phyloP scores from a whole-genome alignment of 1,139 yeast species.

The Geotrichum citri-aurantii region DNA sequence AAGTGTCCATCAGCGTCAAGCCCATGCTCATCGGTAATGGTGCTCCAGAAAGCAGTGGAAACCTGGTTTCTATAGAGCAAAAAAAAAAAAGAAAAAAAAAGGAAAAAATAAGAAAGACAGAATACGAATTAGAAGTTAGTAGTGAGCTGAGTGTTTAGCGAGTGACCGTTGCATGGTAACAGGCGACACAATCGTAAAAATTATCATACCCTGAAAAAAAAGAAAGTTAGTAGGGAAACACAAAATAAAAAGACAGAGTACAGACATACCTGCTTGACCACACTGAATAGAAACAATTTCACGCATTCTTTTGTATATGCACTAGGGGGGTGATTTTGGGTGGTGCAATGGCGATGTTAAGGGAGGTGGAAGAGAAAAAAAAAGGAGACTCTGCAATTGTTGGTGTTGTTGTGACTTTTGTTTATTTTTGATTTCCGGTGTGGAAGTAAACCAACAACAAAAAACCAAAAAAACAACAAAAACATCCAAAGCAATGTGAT shows the following conservation, averaged over 20 bases:
- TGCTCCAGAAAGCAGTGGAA: constrained; percentile 66
- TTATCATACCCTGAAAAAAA: constrained; percentile 16
- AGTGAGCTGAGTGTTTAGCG: neutral
- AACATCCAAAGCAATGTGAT: no score
- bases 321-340: neutral
- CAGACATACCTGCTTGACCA: constrained; percentile 41
- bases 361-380: neutral
- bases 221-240: constrained; percentile 2
- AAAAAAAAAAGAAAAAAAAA: neutral
- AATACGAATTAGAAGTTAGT: no score
- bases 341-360: neutral
- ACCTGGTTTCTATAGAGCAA: constrained; percentile 50
- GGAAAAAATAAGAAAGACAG: no score
- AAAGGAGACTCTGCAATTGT: neutral
- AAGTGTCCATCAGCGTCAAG: constrained; percentile 49
- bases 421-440: neutral
- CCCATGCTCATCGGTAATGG: constrained; percentile 61
- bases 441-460: neutral
- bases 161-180: neutral
- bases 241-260: constrained; percentile 17
- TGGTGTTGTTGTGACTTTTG: neutral
- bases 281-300: constrained; percentile 42
- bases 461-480: neutral
- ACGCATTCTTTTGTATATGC: constrained; percentile 32
- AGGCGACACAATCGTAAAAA: neutral